A percentile compares a stretch with the other conserved stretches of the same genome.
Evolutionary conservation across 257 asterid genomes (phyloP).

Genomic region (Solanum neorickii): DNA sequence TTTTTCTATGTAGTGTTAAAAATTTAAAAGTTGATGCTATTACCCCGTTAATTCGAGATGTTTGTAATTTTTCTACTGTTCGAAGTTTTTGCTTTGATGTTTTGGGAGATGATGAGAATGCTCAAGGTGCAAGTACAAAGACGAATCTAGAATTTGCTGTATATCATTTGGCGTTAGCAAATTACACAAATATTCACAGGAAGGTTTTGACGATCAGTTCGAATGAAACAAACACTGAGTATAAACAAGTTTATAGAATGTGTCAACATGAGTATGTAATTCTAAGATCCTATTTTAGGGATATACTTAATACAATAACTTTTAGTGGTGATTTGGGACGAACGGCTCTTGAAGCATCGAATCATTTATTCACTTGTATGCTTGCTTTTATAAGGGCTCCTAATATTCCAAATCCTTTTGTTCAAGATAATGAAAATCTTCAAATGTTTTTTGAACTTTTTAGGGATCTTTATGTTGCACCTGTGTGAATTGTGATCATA

Average conservation of each 20-base stretch:
- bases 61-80: background rate
- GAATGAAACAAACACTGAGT: background rate
- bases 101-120: background rate
- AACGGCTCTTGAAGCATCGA: background rate
- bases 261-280: background rate
- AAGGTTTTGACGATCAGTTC: background rate
- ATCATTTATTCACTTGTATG: background rate
- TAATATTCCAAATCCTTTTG: background rate
- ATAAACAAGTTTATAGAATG: background rate
- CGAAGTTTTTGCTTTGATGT: background rate
- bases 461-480: background rate
- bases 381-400: background rate
- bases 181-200: background rate
- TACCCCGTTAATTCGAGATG: background rate
- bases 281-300: background rate
- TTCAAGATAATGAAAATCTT: background rate
- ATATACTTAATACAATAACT: background rate
- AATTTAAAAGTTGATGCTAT: background rate
- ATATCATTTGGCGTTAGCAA: background rate
- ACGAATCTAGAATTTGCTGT: background rate
- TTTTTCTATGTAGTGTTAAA: background rate
- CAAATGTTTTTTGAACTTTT: background rate
- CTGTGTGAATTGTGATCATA: background rate
- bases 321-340: background rate
- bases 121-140: background rate